Evolutionary conservation across 192 early-diverging fungal genomes (phyloP).

Genomic region (Anaeromyces robustus): DNA sequence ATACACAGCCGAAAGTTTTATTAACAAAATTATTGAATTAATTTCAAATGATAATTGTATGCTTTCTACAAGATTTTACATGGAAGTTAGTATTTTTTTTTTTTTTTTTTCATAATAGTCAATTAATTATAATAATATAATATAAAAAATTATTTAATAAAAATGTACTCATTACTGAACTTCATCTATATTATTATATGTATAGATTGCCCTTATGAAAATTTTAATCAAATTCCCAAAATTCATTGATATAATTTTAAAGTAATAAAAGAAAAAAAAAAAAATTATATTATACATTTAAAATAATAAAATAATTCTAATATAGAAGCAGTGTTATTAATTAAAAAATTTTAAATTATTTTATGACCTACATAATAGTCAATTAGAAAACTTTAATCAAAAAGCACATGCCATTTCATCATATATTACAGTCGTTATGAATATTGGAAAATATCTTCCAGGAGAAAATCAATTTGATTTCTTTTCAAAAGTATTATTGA

Average conservation of each 20-base stretch:
- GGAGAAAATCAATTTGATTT: slow-evolving; percentile 3
- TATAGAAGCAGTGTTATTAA: no score
- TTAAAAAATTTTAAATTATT: no score
- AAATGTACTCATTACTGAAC: no score
- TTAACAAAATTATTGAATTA: not conserved
- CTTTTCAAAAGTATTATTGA: not conserved
- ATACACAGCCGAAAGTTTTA: not conserved
- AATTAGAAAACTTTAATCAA: not conserved
- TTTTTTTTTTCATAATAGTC: no score
- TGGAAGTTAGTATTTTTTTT: not conserved
- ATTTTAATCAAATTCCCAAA: not conserved
- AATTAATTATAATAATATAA: no score
- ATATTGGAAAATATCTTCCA: slow-evolving; percentile 14
- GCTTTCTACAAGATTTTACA: not conserved
- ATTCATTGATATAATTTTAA: not conserved
- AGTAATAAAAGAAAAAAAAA: not conserved
- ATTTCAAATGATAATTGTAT: not conserved
- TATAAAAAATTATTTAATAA: no score
- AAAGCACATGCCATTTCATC: slow-evolving; percentile 21
- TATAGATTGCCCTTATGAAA: not conserved
- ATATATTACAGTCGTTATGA: slow-evolving; percentile 17
- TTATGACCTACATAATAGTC: not conserved
- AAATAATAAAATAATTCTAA: no score
- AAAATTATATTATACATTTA: no score
- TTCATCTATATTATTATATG: no score